Conservation (phyloP, 2,329 filamentous ascomycete genomes). For the Ploettnerulaceae sp. region DNA sequence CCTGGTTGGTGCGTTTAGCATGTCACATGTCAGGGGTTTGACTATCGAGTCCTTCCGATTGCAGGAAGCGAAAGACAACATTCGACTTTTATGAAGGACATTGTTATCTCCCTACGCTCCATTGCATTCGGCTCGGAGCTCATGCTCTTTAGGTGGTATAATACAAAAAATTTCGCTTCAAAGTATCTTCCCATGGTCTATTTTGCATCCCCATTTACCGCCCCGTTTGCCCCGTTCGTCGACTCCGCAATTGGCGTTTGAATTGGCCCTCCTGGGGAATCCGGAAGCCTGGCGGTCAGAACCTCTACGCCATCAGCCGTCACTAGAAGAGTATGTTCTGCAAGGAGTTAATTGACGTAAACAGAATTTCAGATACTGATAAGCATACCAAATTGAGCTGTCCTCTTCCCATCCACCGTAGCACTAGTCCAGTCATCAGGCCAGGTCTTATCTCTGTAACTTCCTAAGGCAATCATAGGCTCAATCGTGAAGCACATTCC, state of each 20-base stretch:
- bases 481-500: constrained; percentile 99
- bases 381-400: constrained; percentile 81
- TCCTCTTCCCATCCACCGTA: constrained; percentile 81
- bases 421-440: constrained; percentile 98
- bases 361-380: not conserved
- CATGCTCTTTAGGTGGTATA: not conserved
- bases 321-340: constrained; percentile 77
- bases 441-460: constrained; percentile 91
- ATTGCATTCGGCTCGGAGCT: not conserved
- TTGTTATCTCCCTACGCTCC: constrained; percentile 4
- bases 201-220: constrained; percentile 5
- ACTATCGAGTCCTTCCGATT: not conserved
- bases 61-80: not conserved
- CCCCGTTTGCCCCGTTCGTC: constrained; percentile 20
- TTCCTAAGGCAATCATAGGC: constrained; percentile 93
- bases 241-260: constrained; percentile 45
- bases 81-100: not conserved
- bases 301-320: constrained; percentile 80
- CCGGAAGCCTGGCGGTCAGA: constrained; percentile 56
- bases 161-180: constrained; percentile 4
- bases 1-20: constrained; percentile 20
- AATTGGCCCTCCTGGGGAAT: constrained; percentile 72
- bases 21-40: constrained; percentile 15
- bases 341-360: constrained; percentile 16
- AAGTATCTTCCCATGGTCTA: no score